Conservation (phyloP, 805 yeast genomes). For the Phaffomyces antillensis region DNA sequence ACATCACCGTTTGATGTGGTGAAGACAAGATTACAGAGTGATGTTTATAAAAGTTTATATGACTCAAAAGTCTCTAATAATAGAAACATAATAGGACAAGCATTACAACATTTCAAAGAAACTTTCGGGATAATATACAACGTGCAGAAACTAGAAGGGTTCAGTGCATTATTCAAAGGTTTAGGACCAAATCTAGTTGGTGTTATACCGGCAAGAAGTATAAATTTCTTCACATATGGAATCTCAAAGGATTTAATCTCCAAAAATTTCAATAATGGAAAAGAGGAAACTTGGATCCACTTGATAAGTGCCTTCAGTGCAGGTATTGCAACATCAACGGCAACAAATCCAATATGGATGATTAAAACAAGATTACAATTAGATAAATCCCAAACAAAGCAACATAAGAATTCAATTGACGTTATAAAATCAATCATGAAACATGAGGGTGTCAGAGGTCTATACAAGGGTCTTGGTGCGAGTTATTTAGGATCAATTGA, state of each 20-base stretch:
- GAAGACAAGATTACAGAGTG: conserved; percentile 90
- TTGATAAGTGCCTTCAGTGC: conserved; percentile 82
- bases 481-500: conserved; percentile 91
- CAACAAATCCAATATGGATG: conserved; percentile 97
- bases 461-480: conserved; percentile 89
- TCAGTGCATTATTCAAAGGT: conserved; percentile 84
- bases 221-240: conserved; percentile 95
- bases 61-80: conserved; percentile 5
- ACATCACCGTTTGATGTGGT: conserved; percentile 97
- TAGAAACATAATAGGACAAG: conserved; percentile 29
- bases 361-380: conserved; percentile 91
- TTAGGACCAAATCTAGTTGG: conserved; percentile 96
- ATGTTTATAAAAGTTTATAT: conserved; percentile 60
- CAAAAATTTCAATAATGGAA: conserved; percentile 56
- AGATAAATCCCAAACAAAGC: conserved; percentile 61
- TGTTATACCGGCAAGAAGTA: conserved; percentile 95
- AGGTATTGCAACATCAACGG: conserved; percentile 91
- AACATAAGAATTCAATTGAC: conserved; percentile 80
- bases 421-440: conserved; percentile 63
- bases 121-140: conserved; percentile 65
- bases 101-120: conserved; percentile 69
- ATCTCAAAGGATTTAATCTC: conserved; percentile 77
- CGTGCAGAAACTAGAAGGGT: conserved; percentile 73
- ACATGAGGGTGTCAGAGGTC: conserved; percentile 72
- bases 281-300: conserved; percentile 82